Percentiles rank a stretch among this genome's conserved stretches.
Conservation (phyloP, 176 grass and related monocot species). For the Oryza meyeriana region DNA sequence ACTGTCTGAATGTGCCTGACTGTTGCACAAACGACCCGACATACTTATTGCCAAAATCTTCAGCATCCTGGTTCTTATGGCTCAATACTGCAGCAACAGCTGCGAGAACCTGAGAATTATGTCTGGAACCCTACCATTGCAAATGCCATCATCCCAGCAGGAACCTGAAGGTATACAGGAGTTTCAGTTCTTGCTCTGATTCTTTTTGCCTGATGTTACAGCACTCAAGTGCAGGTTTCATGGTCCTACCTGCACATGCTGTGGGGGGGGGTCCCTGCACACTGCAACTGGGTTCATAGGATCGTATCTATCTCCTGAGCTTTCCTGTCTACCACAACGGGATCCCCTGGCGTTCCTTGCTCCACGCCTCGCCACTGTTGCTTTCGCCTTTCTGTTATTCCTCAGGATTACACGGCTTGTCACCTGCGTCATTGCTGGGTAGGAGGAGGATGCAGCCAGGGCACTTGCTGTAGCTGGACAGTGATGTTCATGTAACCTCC, state of each 20-base stretch:
- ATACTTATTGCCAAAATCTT: conserved; percentile 3
- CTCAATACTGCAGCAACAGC: background rate
- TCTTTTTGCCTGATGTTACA: conserved; percentile 38
- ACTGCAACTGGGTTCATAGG: conserved; percentile 7
- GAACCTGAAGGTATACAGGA: background rate
- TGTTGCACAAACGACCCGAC: background rate
- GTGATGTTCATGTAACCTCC: background rate
- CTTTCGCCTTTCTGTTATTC: conserved; percentile 25
- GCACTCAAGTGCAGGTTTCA: conserved; percentile 30
- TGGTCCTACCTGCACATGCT: conserved; percentile 48
- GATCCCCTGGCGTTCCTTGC: background rate
- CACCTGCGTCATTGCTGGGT: background rate
- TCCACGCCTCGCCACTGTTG: background rate
- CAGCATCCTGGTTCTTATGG: conserved; percentile 26
- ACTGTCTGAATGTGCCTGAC: background rate
- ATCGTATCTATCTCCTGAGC: conserved; percentile 15
- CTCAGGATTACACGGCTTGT: background rate
- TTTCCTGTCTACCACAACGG: conserved; percentile 15
- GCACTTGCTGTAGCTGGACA: background rate
- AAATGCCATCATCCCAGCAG: background rate
- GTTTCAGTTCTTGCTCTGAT: background rate
- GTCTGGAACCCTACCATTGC: conserved; percentile 4
- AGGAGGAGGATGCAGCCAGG: background rate
- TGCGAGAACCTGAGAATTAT: background rate
- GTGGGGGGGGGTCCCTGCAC: background rate